Conservation (phyloP, 768 basidiomycete genomes). For the Pisolithus tinctorius region DNA sequence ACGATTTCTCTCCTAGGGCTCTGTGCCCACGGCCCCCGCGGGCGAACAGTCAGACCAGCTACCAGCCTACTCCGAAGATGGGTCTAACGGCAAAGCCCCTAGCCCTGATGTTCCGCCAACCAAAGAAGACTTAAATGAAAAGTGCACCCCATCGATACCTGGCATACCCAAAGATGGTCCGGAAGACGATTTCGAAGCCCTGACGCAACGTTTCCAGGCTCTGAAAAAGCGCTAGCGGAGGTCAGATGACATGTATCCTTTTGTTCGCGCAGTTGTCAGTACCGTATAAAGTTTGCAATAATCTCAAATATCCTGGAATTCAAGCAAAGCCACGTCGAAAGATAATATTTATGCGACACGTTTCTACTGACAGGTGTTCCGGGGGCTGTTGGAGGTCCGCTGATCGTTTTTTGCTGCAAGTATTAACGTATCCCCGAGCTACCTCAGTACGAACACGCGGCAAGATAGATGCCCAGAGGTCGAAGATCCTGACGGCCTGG, state of each 20-base stretch:
- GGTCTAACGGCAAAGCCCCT: slow-evolving; percentile 10
- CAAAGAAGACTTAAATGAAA: slow-evolving; percentile 37
- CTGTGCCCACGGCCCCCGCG: neutral
- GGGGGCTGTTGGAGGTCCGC: neutral
- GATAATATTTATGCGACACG: too few relatives aligned
- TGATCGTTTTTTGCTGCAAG: neutral
- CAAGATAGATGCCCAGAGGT: neutral
- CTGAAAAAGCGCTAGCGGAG: slow-evolving; percentile 67
- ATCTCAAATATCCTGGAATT: too few relatives aligned
- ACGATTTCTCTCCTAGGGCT: slow-evolving; percentile 1
- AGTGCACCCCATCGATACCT: slow-evolving; percentile 1
- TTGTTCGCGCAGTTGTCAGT: neutral
- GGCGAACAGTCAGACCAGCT: slow-evolving; percentile 14
- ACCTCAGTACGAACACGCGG: neutral
- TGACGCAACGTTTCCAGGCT: slow-evolving; percentile 77
- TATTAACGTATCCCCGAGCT: neutral
- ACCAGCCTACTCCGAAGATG: slow-evolving; percentile 23
- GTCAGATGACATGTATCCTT: neutral
- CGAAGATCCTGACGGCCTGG: neutral
- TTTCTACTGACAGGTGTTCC: too few relatives aligned
- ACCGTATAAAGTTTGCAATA: too few relatives aligned
- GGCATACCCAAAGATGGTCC: slow-evolving; percentile 14
- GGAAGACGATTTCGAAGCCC: slow-evolving; percentile 68
- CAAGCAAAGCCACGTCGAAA: too few relatives aligned
- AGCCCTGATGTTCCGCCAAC: slow-evolving; percentile 47